Percentiles rank a stretch among this genome's conserved stretches.
These are phyloP conservation scores for Microbotryum saponariae DNA, from an alignment of 1,284 basidiomycete species.

Conservation along the genomic window DNA sequence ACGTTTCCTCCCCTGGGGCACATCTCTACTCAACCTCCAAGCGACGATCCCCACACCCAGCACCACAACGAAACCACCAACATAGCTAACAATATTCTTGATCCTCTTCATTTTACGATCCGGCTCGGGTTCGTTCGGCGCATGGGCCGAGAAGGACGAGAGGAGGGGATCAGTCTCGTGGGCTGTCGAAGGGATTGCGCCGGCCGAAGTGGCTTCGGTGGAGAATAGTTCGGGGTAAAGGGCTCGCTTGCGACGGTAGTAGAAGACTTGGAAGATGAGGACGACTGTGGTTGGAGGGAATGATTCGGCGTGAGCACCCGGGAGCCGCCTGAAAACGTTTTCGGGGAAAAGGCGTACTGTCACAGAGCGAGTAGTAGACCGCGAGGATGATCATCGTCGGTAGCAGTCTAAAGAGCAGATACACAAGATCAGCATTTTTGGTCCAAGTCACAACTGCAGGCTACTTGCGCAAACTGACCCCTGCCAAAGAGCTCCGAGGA, in stretches of 20 bases:
- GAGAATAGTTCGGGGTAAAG: constrained; percentile 31
- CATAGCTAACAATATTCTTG: constrained; percentile 23
- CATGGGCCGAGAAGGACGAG: constrained; percentile 28
- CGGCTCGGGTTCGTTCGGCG: constrained; percentile 10
- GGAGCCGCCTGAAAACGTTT: constrained; percentile 9
- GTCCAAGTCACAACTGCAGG: too few species aligned
- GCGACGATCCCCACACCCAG: constrained; percentile 26
- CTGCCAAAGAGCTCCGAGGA: constrained; percentile 34
- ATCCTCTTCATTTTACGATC: constrained; percentile 8
- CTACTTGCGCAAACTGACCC: background rate
- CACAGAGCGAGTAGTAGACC: constrained; percentile 5
- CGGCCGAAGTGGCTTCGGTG: background rate
- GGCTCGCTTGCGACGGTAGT: constrained; percentile 34
- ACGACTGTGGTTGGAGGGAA: constrained; percentile 12
- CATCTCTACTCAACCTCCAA: constrained; percentile 16
- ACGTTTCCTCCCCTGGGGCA: constrained; percentile 7
- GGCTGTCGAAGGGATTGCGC: background rate
- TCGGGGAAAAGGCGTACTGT: background rate
- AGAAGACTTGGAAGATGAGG: constrained; percentile 33
- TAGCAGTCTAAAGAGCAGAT: too few species aligned
- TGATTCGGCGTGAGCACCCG: background rate
- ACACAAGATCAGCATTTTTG: too few species aligned
- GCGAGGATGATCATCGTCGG: constrained; percentile 29
- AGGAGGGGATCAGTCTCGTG: constrained; percentile 23
- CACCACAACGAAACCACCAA: constrained; percentile 28